phyloP scores from a whole-genome alignment of 257 asterid species.

The Solanum commersonii region DNA sequence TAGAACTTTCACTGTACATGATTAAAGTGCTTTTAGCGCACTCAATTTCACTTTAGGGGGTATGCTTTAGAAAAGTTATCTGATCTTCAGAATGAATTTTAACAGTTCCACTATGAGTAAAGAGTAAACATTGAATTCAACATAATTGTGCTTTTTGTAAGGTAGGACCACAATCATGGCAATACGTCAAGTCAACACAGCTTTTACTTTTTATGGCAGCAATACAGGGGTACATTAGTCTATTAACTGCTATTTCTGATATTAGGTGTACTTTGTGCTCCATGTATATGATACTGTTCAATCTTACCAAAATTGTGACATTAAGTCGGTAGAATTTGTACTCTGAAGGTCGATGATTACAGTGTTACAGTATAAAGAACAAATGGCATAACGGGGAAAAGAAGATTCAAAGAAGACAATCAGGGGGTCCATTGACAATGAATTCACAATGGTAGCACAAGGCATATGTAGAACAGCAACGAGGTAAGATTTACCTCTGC shows the following conservation, averaged over 20 bases:
- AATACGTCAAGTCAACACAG: background rate
- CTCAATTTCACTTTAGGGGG: background rate
- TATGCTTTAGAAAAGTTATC: background rate
- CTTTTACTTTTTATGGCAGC: background rate
- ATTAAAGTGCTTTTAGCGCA: background rate
- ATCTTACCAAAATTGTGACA: background rate
- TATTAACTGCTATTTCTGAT: background rate
- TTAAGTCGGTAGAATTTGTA: background rate
- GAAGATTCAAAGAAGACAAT: background rate
- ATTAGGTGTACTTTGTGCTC: background rate
- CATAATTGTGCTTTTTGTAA: background rate
- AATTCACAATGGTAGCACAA: background rate
- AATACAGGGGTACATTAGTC: background rate
- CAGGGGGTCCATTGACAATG: background rate
- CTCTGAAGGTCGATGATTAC: background rate
- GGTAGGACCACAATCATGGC: background rate
- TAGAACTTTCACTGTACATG: background rate
- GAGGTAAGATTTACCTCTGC: conserved; percentile 35
- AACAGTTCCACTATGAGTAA: background rate
- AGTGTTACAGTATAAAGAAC: background rate
- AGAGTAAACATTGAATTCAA: background rate
- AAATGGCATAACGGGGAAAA: background rate
- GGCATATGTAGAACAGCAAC: background rate
- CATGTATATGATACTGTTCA: background rate
- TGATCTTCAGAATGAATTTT: background rate